phyloP scores from a whole-genome alignment of 805 yeast genomes.

The Torulaspora maleeae region DNA sequence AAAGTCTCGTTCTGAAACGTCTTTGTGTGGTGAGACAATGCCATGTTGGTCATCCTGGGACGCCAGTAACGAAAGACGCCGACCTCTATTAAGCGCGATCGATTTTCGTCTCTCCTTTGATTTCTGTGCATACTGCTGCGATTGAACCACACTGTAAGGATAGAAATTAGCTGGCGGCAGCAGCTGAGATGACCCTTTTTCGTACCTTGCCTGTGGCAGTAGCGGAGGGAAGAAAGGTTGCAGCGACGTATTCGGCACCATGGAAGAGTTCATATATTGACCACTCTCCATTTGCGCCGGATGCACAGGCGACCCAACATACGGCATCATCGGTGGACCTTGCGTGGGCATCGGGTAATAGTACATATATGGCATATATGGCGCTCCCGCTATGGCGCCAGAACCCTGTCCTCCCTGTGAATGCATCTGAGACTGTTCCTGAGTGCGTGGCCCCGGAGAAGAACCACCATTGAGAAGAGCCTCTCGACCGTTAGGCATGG shows the following conservation, averaged over 20 bases:
- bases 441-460: constrained; percentile 1
- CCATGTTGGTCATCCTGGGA: constrained; percentile 20
- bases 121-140: constrained; percentile 11
- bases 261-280: constrained; percentile 18
- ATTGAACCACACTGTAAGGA: constrained; percentile 20
- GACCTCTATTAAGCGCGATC: constrained; percentile 28
- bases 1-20: constrained; percentile 32
- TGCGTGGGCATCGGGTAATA: constrained; percentile 25
- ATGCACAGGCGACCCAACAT: constrained; percentile 22
- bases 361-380: constrained; percentile 26
- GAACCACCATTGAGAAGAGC: not conserved
- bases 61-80: constrained; percentile 30
- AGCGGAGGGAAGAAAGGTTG: constrained; percentile 29
- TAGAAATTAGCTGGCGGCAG: constrained; percentile 28
- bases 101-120: constrained; percentile 24
- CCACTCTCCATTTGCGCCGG: constrained; percentile 14
- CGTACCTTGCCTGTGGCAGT: constrained; percentile 8
- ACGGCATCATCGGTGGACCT: constrained; percentile 22
- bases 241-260: constrained; percentile 27
- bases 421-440: not conserved
- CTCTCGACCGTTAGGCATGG: constrained; percentile 14
- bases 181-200: constrained; percentile 16
- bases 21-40: constrained; percentile 32
- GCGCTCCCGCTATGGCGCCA: constrained; percentile 1
- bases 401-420: constrained; percentile 5